A percentile compares a stretch with the other conserved stretches of the same genome.
Conservation (phyloP, 371 early-diverging fungal species). For the Parasitella parasitica region DNA sequence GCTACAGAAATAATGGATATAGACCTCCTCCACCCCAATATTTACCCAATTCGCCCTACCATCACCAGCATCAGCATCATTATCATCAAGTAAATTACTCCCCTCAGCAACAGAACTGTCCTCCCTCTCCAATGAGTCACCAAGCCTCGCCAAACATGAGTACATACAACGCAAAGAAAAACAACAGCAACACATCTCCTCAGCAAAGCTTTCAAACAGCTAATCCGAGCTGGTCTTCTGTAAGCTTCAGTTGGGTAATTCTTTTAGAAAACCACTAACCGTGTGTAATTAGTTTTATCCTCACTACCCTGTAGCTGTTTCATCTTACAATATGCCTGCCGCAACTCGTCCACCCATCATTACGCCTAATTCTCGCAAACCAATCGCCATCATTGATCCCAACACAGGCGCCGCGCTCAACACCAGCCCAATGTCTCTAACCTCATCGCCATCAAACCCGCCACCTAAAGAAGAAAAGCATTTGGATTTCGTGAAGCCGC, state of each 20-base stretch:
- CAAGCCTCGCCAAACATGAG: constrained; percentile 26
- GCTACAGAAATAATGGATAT: not conserved
- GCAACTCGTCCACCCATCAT: constrained; percentile 30
- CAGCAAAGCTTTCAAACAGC: constrained; percentile 22
- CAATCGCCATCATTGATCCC: constrained; percentile 76
- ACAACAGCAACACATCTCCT: constrained; percentile 23
- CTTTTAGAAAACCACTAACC: too few relatives aligned
- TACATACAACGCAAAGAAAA: constrained; percentile 8
- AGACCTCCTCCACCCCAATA: constrained; percentile 11
- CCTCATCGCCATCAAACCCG: constrained; percentile 8
- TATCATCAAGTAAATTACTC: constrained; percentile 17
- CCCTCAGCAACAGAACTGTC: constrained; percentile 13
- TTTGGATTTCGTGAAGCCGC: constrained; percentile 28
- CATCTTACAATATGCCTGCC: constrained; percentile 3
- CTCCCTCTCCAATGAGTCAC: constrained; percentile 36
- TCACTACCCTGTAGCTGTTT: constrained; percentile 16
- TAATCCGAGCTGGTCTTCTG: not conserved
- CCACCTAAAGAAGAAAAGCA: constrained; percentile 23
- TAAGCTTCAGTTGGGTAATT: too few relatives aligned
- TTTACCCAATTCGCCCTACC: constrained; percentile 13
- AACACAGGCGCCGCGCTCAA: constrained; percentile 63
- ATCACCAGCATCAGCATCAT: constrained; percentile 12
- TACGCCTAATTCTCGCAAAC: constrained; percentile 42
- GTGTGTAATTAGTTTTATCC: constrained; percentile 20
- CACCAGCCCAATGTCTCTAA: constrained; percentile 23